Evolutionary conservation across 805 yeast genomes (phyloP).

Genomic region (Yarrowia sp.): DNA sequence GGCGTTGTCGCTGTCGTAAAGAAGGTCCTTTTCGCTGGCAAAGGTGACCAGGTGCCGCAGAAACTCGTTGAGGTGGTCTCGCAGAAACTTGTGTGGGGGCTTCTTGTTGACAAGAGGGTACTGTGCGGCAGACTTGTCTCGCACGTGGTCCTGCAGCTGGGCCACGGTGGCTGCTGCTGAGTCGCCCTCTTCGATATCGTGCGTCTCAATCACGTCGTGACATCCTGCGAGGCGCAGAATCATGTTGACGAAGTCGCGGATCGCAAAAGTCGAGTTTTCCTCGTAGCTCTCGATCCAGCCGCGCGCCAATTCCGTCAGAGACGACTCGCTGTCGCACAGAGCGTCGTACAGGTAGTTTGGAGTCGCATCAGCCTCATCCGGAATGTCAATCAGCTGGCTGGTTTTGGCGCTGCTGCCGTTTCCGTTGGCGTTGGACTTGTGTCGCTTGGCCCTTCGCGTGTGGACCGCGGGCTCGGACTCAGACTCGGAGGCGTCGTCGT

Average conservation of each 20-base stretch:
- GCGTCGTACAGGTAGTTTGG: conserved; percentile 41
- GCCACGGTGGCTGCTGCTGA: conserved; percentile 70
- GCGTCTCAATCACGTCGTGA: conserved; percentile 60
- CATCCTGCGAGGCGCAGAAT: conserved; percentile 72
- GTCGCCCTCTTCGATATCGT: conserved; percentile 69
- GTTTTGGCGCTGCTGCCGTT: not conserved
- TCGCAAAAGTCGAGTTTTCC: conserved; percentile 46
- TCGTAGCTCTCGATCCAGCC: conserved; percentile 58
- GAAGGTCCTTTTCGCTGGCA: conserved; percentile 14
- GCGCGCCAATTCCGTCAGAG: conserved; percentile 53
- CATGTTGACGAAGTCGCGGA: conserved; percentile 65
- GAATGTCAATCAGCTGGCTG: conserved; percentile 14
- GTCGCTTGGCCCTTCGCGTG: conserved; percentile 9
- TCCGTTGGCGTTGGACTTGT: conserved; percentile 3
- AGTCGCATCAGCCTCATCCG: conserved; percentile 19
- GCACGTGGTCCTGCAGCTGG: conserved; percentile 63
- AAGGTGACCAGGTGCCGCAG: conserved; percentile 39
- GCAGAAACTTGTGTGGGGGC: conserved; percentile 49
- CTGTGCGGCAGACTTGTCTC: conserved; percentile 62
- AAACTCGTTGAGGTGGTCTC: conserved; percentile 55
- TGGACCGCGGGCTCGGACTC: not conserved
- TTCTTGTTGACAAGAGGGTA: conserved; percentile 62
- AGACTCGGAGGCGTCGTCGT: conserved; percentile 10
- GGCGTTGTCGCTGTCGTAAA: conserved; percentile 26
- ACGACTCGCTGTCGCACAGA: conserved; percentile 48